phyloP scores from a whole-genome alignment of 495 filamentous ascomycete species.

The Trypethelium eluteriae region DNA sequence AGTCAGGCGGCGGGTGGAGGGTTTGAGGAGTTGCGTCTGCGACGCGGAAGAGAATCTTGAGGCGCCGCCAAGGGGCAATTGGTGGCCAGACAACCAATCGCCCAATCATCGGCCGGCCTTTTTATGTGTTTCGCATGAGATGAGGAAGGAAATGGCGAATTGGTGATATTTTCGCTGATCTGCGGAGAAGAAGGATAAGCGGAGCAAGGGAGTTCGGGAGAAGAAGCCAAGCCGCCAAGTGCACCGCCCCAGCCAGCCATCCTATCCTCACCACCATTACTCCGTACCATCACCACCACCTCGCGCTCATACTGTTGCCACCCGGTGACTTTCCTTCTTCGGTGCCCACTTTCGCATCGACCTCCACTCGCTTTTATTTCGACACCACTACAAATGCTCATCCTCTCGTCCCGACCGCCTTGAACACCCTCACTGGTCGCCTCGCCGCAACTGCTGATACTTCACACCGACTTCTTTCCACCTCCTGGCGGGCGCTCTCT shows the following conservation, averaged over 20 bases:
- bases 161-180: not conserved
- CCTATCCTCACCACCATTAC: not conserved
- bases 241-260: not conserved
- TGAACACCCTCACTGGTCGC: not conserved
- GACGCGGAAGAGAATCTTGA: not conserved
- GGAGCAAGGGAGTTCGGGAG: not conserved
- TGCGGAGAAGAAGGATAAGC: not conserved
- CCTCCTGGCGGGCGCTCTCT: not conserved
- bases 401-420: not conserved
- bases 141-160: not conserved
- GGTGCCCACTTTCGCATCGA: not conserved
- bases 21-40: not conserved
- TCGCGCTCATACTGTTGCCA: too few relatives aligned
- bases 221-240: not conserved
- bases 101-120: not conserved
- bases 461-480: not conserved
- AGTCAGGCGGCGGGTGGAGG: not conserved
- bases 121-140: not conserved
- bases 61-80: not conserved
- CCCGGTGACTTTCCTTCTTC: not conserved
- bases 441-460: not conserved
- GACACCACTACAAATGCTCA: not conserved
- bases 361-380: not conserved
- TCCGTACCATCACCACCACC: too few relatives aligned
- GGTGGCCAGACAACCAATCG: slow-evolving; percentile 1